These are phyloP conservation scores for Daldinia sp. DNA, from an alignment of 2,329 filamentous ascomycete genomes.

Conservation along the genomic window DNA sequence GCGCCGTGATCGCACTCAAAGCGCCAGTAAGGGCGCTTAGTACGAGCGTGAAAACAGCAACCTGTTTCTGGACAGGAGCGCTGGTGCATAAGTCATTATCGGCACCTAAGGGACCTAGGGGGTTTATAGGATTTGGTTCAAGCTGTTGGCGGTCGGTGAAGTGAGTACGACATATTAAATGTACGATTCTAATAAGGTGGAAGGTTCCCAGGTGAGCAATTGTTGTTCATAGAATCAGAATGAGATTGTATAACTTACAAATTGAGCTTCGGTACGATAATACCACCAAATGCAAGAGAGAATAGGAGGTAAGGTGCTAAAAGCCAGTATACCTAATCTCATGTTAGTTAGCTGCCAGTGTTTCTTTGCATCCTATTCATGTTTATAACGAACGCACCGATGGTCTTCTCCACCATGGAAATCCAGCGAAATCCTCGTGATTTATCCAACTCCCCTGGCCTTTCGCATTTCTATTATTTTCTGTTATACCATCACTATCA, in stretches of 20 bases:
- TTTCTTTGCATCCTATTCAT: constrained; percentile 7
- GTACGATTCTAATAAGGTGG: constrained; percentile 69
- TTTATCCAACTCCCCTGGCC: constrained; percentile 60
- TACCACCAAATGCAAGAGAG: constrained; percentile 86
- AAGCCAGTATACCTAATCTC: constrained; percentile 80
- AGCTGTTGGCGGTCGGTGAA: constrained; percentile 73
- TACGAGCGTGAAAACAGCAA: constrained; percentile 82
- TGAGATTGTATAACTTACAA: constrained; percentile 61
- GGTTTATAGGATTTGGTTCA: constrained; percentile 70
- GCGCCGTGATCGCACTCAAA: constrained; percentile 83
- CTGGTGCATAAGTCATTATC: constrained; percentile 85
- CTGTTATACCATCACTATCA: constrained; percentile 37
- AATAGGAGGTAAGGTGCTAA: constrained; percentile 83
- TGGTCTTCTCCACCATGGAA: constrained; percentile 73
- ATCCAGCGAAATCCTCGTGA: constrained; percentile 67
- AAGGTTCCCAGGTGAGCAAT: constrained; percentile 27
- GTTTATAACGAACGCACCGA: constrained; percentile 61
- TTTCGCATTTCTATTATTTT: constrained; percentile 36
- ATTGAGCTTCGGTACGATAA: constrained; percentile 88
- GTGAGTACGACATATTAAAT: constrained; percentile 86
- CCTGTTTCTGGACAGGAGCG: constrained; percentile 80
- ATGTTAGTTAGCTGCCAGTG: constrained; percentile 50
- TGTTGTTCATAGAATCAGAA: constrained; percentile 6
- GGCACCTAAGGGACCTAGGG: constrained; percentile 74
- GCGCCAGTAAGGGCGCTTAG: constrained; percentile 80